Percentiles rank a stretch among this genome's conserved stretches.
These are phyloP conservation scores for Emergomyces pasteurianus DNA, from an alignment of 2,329 filamentous ascomycete genomes.

Conservation along the genomic window DNA sequence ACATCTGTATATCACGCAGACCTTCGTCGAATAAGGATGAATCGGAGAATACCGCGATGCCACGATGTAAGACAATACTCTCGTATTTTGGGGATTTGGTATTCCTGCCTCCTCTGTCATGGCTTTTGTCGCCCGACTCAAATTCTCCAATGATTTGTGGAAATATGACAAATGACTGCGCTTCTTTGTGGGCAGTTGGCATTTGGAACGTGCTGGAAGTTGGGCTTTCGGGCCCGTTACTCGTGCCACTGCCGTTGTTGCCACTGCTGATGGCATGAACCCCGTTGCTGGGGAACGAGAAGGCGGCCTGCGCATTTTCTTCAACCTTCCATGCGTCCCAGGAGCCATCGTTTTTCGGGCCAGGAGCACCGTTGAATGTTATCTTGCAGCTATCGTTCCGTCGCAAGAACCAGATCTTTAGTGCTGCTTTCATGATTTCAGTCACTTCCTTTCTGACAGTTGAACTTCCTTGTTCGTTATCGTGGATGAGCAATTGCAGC, in stretches of 20 bases:
- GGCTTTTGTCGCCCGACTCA: not conserved
- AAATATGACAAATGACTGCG: conserved; percentile 4
- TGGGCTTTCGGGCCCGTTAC: not conserved
- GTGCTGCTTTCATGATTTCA: not conserved
- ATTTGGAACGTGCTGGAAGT: not conserved
- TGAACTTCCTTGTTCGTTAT: not conserved
- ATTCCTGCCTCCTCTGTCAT: not conserved
- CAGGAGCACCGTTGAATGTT: conserved; percentile 1
- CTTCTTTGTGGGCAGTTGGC: not conserved
- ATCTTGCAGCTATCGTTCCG: not conserved
- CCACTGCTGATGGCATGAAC: not conserved
- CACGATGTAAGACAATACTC: not conserved
- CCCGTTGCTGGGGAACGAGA: not conserved
- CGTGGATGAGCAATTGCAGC: conserved; percentile 1
- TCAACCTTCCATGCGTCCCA: not conserved
- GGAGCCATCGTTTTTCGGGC: not conserved
- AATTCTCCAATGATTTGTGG: conserved; percentile 5
- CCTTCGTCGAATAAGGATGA: not conserved
- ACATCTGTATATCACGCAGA: not conserved
- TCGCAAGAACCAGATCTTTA: conserved; percentile 1
- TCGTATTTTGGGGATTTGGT: not conserved
- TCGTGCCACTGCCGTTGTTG: not conserved
- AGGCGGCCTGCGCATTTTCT: not conserved
- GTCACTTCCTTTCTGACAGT: not conserved
- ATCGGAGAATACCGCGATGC: conserved; percentile 5